Conservation (phyloP, 2,329 filamentous ascomycete species). For the Corynespora cassiicola region DNA sequence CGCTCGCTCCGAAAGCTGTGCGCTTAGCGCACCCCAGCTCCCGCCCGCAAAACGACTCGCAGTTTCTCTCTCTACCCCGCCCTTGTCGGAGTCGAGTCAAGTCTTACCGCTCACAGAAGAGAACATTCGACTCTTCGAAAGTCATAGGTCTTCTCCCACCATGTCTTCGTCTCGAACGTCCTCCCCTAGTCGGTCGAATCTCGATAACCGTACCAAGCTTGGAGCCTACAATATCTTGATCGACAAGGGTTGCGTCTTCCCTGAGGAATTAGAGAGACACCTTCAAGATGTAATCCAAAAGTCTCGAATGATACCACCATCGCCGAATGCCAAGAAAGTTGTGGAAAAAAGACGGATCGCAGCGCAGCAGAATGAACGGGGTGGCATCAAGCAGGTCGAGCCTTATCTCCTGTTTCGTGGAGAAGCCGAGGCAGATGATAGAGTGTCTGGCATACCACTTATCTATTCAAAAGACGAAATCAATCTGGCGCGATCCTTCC, state of each 20-base stretch:
- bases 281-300: not conserved
- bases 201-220: slow-evolving; percentile 2
- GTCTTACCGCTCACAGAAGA: slow-evolving; percentile 1
- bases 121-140: slow-evolving; percentile 1
- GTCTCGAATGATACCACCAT: not conserved
- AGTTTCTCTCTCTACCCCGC: not conserved
- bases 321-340: slow-evolving; percentile 4
- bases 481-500: slow-evolving; percentile 4
- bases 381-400: slow-evolving; percentile 9
- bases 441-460: slow-evolving; percentile 2
- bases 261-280: not conserved
- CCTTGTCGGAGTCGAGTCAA: not conserved
- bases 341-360: slow-evolving; percentile 1
- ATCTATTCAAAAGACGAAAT: slow-evolving; percentile 10
- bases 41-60: slow-evolving; percentile 1
- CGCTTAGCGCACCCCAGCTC: slow-evolving; percentile 2
- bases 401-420: slow-evolving; percentile 9
- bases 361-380: slow-evolving; percentile 3
- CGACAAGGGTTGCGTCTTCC: not conserved
- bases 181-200: slow-evolving; percentile 1
- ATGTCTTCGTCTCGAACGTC: slow-evolving; percentile 2
- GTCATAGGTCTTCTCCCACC: not conserved
- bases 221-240: slow-evolving; percentile 2
- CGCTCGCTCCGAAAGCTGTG: not conserved
- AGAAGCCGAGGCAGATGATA: slow-evolving; percentile 1